phyloP scores from a whole-genome alignment of 345 rosid species.

The Arabis alpina region DNA sequence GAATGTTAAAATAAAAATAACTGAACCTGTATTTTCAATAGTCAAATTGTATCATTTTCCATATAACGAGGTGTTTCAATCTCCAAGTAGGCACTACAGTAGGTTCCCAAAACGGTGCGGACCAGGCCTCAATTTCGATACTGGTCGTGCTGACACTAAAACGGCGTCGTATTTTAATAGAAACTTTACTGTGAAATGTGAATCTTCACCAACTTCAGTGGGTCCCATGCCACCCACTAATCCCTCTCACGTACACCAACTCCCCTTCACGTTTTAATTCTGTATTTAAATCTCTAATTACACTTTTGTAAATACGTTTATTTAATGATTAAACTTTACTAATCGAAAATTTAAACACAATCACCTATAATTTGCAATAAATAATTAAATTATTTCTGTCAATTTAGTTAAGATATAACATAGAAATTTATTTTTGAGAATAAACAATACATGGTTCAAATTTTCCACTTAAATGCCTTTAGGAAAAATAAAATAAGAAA shows the following conservation, averaged over 20 bases:
- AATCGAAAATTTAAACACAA: neutral
- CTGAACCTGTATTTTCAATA: too few relatives aligned
- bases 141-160: constrained; percentile 9
- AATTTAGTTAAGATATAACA: neutral
- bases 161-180: constrained; percentile 13
- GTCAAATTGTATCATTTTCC: too few relatives aligned
- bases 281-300: constrained; percentile 7
- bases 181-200: constrained; percentile 31
- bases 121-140: constrained; percentile 11
- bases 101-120: constrained; percentile 19
- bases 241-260: constrained; percentile 39
- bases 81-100: neutral
- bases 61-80: neutral
- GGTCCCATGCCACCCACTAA: constrained; percentile 43
- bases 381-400: neutral
- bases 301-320: neutral
- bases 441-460: too few relatives aligned
- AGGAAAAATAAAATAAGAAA: too few relatives aligned
- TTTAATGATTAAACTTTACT: constrained; percentile 3
- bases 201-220: constrained; percentile 43
- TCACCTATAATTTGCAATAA: too few relatives aligned
- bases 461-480: neutral
- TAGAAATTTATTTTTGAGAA: too few relatives aligned
- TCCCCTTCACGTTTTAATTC: constrained; percentile 42
- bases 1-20: neutral